These are phyloP conservation scores for Chalciporus chontae DNA, from an alignment of 768 basidiomycete species.

Conservation along the genomic window DNA sequence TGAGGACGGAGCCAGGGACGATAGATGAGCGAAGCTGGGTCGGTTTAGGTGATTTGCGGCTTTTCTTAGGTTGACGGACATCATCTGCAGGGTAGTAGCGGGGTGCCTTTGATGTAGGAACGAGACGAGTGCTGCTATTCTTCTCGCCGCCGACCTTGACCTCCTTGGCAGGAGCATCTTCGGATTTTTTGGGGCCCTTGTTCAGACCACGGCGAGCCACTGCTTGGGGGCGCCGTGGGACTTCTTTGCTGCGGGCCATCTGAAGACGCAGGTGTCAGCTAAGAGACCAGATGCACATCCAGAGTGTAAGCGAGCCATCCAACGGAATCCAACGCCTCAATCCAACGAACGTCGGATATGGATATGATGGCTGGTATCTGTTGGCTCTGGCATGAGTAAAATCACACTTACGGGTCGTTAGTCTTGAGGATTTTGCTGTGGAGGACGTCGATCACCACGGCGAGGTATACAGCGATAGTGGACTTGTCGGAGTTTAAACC, in stretches of 20 bases:
- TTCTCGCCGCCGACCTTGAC: constrained; percentile 85
- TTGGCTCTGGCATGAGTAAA: constrained; percentile 16
- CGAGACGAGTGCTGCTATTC: constrained; percentile 85
- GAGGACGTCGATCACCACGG: constrained; percentile 25
- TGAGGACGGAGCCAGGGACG: constrained; percentile 91
- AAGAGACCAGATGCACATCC: constrained; percentile 32
- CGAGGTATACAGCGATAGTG: constrained; percentile 5
- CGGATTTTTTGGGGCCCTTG: constrained; percentile 81
- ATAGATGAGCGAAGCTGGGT: constrained; percentile 81
- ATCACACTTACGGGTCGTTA: constrained; percentile 37
- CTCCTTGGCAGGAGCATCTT: constrained; percentile 64
- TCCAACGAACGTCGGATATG: not conserved
- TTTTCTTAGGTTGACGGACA: constrained; percentile 85
- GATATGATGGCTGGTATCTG: not conserved
- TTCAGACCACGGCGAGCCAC: constrained; percentile 76
- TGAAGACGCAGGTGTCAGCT: constrained; percentile 31
- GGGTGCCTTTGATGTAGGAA: constrained; percentile 82
- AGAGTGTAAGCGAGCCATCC: constrained; percentile 31
- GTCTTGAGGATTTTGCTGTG: constrained; percentile 42
- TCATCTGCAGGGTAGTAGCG: constrained; percentile 97
- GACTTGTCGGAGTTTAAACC: constrained; percentile 20
- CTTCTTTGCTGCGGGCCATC: constrained; percentile 87
- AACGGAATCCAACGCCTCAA: constrained; percentile 17
- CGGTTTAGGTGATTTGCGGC: constrained; percentile 81
- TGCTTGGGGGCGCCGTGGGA: constrained; percentile 80